These are phyloP conservation scores for Penicillium tannophilum DNA, from an alignment of 495 filamentous ascomycete species.

Conservation along the genomic window DNA sequence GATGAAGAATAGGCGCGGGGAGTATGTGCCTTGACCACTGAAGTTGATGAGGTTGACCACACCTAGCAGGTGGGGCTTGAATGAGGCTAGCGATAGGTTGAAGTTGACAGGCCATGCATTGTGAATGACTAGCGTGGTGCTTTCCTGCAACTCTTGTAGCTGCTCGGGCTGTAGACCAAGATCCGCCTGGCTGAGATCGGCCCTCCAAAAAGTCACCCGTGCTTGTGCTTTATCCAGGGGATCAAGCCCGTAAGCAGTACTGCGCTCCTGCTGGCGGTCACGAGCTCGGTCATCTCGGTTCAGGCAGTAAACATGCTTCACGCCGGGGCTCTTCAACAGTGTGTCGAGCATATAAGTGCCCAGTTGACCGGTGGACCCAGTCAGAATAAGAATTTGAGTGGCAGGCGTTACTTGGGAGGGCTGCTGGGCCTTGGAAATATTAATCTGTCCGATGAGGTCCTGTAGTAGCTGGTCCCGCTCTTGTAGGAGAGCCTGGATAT, in stretches of 20 bases:
- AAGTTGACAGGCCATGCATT: constrained; percentile 52
- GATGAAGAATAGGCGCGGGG: constrained; percentile 54
- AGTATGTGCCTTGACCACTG: constrained; percentile 33
- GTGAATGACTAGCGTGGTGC: constrained; percentile 39
- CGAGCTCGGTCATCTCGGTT: constrained; percentile 4
- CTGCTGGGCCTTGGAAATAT: neutral
- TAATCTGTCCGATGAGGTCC: neutral
- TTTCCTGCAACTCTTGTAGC: constrained; percentile 7
- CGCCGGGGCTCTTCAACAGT: constrained; percentile 4
- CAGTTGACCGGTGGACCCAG: constrained; percentile 15
- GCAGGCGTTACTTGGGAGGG: neutral
- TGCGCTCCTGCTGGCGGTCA: too few species aligned
- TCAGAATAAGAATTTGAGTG: constrained; percentile 11
- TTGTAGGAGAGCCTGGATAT: neutral
- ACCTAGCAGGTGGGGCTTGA: constrained; percentile 36
- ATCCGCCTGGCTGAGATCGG: constrained; percentile 1
- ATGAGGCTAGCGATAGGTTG: constrained; percentile 39
- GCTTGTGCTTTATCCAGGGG: neutral
- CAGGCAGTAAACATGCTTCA: constrained; percentile 15
- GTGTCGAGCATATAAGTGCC: constrained; percentile 12
- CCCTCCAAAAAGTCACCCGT: constrained; percentile 9
- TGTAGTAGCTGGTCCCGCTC: neutral
- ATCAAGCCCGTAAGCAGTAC: too few species aligned
- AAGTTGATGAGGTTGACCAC: constrained; percentile 57
- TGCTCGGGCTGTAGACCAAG: neutral